These are phyloP conservation scores for Diaporthe nobilis DNA, from an alignment of 2,329 filamentous ascomycete genomes.

Conservation along the genomic window DNA sequence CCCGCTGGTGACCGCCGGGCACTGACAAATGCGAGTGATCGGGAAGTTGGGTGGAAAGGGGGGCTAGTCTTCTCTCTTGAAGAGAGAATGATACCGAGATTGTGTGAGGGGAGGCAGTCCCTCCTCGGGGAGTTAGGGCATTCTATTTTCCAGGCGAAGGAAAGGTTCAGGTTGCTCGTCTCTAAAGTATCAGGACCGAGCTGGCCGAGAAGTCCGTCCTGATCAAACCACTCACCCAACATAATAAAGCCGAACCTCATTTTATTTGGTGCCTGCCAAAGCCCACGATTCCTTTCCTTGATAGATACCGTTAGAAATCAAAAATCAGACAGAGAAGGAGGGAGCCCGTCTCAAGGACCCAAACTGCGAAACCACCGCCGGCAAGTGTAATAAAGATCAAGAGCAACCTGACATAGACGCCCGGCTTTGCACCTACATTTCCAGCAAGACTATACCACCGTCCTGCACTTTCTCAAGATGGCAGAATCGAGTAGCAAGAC, in stretches of 20 bases:
- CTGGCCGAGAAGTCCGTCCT: conserved; percentile 3
- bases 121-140: not conserved
- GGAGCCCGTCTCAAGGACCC: not conserved
- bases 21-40: not conserved
- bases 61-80: not conserved
- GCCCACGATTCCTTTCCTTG: not conserved
- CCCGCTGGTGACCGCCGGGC: not conserved
- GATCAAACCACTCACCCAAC: not conserved
- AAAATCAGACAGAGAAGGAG: not conserved
- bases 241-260: not conserved
- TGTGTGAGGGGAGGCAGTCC: not conserved
- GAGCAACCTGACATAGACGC: not conserved
- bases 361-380: not conserved
- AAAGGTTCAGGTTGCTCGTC: not conserved
- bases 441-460: not conserved
- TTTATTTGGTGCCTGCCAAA: not conserved
- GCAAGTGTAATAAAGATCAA: not conserved
- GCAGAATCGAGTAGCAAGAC: conserved; percentile 13
- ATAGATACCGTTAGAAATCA: not conserved
- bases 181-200: not conserved
- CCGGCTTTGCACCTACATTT: not conserved
- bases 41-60: conserved; percentile 10
- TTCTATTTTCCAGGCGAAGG: conserved; percentile 5
- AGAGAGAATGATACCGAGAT: not conserved
- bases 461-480: conserved; percentile 11